A percentile compares a stretch with the other conserved stretches of the same genome.
phyloP scores from a whole-genome alignment of 2,329 filamentous ascomycete species.

The Plenodomus lindquistii region DNA sequence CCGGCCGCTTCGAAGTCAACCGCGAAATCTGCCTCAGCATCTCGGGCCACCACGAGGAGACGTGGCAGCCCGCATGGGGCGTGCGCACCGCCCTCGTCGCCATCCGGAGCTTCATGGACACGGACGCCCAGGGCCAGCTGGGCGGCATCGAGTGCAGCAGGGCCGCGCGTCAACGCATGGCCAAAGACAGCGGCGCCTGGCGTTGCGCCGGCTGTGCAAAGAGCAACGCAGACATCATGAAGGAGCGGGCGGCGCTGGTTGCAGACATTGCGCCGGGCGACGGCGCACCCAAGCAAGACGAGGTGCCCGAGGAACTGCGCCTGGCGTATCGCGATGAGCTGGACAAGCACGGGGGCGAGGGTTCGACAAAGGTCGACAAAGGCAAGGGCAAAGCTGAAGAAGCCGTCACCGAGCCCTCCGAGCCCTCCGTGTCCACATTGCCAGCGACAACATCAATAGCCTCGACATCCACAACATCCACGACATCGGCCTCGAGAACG shows the following conservation, averaged over 20 bases:
- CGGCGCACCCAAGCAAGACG: slow-evolving; percentile 48
- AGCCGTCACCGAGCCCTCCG: background rate
- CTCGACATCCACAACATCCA: background rate
- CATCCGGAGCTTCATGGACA: slow-evolving; percentile 91
- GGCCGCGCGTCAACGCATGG: slow-evolving; percentile 68
- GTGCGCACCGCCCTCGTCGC: slow-evolving; percentile 82
- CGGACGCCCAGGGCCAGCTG: slow-evolving; percentile 82
- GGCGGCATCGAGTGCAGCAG: slow-evolving; percentile 80
- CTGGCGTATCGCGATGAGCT: slow-evolving; percentile 77
- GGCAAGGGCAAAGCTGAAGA: slow-evolving; percentile 23
- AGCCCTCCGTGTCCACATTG: background rate
- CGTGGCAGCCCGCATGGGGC: slow-evolving; percentile 98
- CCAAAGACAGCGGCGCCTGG: slow-evolving; percentile 67
- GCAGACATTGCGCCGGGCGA: slow-evolving; percentile 51
- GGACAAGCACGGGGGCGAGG: slow-evolving; percentile 43
- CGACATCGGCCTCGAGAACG: slow-evolving; percentile 8
- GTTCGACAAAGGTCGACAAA: slow-evolving; percentile 22
- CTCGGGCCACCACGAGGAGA: slow-evolving; percentile 94
- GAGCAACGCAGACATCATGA: slow-evolving; percentile 74
- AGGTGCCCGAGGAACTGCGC: slow-evolving; percentile 59
- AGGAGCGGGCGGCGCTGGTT: slow-evolving; percentile 66
- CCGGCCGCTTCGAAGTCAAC: slow-evolving; percentile 92
- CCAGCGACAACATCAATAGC: slow-evolving; percentile 12
- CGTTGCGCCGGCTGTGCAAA: slow-evolving; percentile 71
- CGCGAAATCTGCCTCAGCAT: slow-evolving; percentile 96